phyloP scores from a whole-genome alignment of 139 green algal genomes.

The Pleodorina starrii region DNA sequence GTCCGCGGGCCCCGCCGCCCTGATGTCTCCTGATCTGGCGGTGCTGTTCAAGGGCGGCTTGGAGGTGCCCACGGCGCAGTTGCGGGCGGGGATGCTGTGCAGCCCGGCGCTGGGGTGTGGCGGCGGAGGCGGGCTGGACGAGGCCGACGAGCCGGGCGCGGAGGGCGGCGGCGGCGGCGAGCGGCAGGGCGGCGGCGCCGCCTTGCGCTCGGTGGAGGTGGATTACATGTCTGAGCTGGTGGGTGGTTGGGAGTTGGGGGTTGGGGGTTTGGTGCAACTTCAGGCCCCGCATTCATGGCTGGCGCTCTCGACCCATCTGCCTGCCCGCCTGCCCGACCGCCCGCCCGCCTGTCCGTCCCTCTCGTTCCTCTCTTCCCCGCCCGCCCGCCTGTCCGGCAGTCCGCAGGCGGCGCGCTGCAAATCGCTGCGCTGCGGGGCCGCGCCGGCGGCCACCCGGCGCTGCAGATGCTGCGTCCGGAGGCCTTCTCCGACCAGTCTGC shows the following conservation, averaged over 20 bases:
- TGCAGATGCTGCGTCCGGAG: not conserved
- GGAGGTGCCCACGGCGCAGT: not conserved
- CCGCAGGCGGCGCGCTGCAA: not conserved
- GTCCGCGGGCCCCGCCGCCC: not conserved
- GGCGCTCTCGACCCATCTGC: not conserved
- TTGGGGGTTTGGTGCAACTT: not conserved
- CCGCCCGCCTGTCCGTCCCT: not conserved
- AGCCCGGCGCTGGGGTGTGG: not conserved
- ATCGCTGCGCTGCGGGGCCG: not conserved
- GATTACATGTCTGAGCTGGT: conserved; percentile 11
- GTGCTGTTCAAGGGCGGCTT: not conserved
- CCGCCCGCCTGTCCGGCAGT: not conserved
- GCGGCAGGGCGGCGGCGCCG: not conserved
- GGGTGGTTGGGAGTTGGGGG: not conserved
- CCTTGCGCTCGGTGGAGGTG: not conserved
- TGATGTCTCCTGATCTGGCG: not conserved
- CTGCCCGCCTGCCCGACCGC: no score
- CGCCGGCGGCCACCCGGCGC: not conserved
- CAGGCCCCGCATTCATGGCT: not conserved
- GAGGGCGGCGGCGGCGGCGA: not conserved
- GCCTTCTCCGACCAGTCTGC: not conserved
- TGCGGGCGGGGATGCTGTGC: not conserved
- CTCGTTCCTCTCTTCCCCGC: not conserved
- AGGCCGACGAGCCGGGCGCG: not conserved
- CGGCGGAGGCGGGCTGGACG: not conserved